Base-by-base conservation (phyloP, 139 green algal species). In the Pleodorina starrii region DNA sequence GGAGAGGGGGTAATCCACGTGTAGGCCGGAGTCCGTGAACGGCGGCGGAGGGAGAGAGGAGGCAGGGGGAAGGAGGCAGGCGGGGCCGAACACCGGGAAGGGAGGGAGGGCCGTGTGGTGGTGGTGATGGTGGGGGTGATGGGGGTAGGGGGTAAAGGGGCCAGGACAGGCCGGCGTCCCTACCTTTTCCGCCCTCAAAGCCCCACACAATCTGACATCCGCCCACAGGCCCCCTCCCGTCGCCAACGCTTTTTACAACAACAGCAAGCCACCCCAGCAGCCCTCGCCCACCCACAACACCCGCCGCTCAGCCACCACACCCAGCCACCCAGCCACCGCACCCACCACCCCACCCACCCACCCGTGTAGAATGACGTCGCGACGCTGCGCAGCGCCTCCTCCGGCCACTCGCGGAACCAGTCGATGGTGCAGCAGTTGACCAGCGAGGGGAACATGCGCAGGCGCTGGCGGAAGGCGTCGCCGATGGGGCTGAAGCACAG, bases 341-440 rank as follows among this genome's bases (percentile, higher is more conserved):
- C 10, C 68, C 68, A 75, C 68, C 32, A 12, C 43, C 32, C 11
- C 42, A 35, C 74, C 44, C 21, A 32, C 57, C 21, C 38, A 80
- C 94, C 93, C 17, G 73, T 38, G 73, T 93, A 93, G 91, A 96
- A 96, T 66, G 71, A 93, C 40, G 63, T 78, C 10, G 95, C 94
- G 0, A 97, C 94, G 36, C 75, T 92, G 40, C 85, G 84, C 48
- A 98, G 91, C 46, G 94, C 96, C 73, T 97, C 94, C 10, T 92
- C 81, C 1, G 96, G 96, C 96, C 96, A 97, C 83, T 96, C 95
- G 11, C 84, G 87, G 94, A 97, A 97, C 96, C 96, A 98, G 92
- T 98, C 96, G 60, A 98, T 97, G 35, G 95, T 97, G 91, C 93
- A 97, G 95, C 96, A 97, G 92, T 97, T 97, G 80, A 98, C 94